Evolutionary conservation across 1,284 basidiomycete genomes (phyloP).

Genomic region (Cutaneotrichosporon sp.): DNA sequence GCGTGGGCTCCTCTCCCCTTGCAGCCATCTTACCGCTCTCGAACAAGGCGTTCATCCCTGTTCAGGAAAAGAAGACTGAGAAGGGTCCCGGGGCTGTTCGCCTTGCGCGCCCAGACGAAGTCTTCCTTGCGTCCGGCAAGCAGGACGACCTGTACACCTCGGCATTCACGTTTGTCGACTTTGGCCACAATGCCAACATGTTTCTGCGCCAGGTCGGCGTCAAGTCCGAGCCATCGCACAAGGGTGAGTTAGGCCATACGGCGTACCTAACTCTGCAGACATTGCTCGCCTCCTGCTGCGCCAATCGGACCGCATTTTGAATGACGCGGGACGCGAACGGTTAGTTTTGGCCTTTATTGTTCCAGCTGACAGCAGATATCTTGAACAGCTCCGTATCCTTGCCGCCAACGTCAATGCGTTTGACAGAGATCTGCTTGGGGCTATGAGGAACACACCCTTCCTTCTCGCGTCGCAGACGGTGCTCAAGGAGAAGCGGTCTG

Average conservation of each 20-base stretch:
- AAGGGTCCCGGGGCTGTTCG: slow-evolving; percentile 16
- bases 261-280: slow-evolving; percentile 18
- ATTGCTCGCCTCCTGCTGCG: slow-evolving; percentile 38
- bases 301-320: slow-evolving; percentile 38
- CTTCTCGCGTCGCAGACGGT: slow-evolving; percentile 65
- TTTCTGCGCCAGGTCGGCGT: slow-evolving; percentile 87
- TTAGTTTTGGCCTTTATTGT: slow-evolving; percentile 13
- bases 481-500: slow-evolving; percentile 35
- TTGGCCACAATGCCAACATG: slow-evolving; percentile 71
- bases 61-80: slow-evolving; percentile 19
- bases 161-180: slow-evolving; percentile 79
- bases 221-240: slow-evolving; percentile 68
- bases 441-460: slow-evolving; percentile 67
- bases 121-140: slow-evolving; percentile 38
- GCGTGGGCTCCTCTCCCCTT: slow-evolving; percentile 53
- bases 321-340: slow-evolving; percentile 42
- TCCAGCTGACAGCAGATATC: slow-evolving; percentile 55
- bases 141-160: slow-evolving; percentile 32
- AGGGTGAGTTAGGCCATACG: not conserved
- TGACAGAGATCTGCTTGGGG: slow-evolving; percentile 54
- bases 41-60: slow-evolving; percentile 45
- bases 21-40: slow-evolving; percentile 39
- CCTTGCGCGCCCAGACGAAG: slow-evolving; percentile 34
- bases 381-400: slow-evolving; percentile 76
- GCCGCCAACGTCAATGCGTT: slow-evolving; percentile 68